Conservation (phyloP, 345 rosid species). For the Alliaria petiolata region DNA sequence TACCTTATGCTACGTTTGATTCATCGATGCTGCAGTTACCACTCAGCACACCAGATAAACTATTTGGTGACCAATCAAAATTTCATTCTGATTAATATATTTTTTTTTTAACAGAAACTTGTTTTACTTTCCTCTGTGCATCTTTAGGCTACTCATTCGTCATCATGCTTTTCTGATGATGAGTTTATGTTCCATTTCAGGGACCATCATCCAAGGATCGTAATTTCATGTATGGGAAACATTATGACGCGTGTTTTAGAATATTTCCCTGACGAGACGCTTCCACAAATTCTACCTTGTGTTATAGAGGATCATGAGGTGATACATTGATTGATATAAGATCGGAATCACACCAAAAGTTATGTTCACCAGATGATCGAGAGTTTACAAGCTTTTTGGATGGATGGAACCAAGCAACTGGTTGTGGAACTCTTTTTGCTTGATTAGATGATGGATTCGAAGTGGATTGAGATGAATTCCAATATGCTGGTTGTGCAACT, state of each 20-base stretch:
- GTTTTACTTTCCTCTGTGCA: not conserved
- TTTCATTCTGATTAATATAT: not conserved
- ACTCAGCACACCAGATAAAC: not conserved
- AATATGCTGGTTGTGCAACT: no score
- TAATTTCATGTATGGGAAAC: conserved; percentile 76
- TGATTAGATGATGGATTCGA: no score
- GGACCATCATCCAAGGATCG: conserved; percentile 67
- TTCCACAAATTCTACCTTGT: conserved; percentile 56
- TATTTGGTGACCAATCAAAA: not conserved
- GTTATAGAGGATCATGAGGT: conserved; percentile 72
- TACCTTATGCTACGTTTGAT: not conserved
- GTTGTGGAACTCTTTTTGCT: no score
- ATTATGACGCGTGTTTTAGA: conserved; percentile 84
- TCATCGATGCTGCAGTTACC: not conserved
- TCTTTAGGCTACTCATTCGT: not conserved
- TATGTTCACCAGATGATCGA: no score
- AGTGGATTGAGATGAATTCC: no score
- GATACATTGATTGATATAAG: no score
- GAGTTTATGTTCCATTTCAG: conserved; percentile 37
- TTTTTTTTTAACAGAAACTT: not conserved
- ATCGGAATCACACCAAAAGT: no score
- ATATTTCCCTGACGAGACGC: conserved; percentile 58
- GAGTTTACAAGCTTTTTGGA: no score
- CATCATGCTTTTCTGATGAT: not conserved
- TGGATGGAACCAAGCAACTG: no score